These are phyloP conservation scores for Hanseniaspora jakobsenii DNA, from an alignment of 805 yeast genomes.

Conservation along the genomic window DNA sequence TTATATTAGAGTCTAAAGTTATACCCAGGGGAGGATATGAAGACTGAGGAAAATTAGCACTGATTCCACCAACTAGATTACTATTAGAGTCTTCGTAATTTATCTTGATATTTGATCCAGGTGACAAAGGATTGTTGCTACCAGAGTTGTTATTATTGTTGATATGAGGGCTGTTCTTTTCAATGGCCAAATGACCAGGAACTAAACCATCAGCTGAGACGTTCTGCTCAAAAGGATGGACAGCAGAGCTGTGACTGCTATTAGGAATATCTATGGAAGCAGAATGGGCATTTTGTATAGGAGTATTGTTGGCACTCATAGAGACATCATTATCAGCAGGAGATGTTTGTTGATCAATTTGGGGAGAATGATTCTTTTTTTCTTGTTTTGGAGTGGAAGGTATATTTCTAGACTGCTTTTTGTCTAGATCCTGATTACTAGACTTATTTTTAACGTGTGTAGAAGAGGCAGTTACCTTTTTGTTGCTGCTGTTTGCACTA, in stretches of 20 bases:
- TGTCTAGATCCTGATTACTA: neutral
- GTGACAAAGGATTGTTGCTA: too few relatives aligned
- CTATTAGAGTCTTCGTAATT: too few relatives aligned
- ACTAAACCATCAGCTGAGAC: neutral
- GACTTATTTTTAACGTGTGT: too few relatives aligned
- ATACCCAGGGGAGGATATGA: constrained; percentile 13
- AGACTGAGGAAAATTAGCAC: constrained; percentile 17
- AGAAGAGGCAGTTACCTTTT: neutral
- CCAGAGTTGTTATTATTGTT: too few relatives aligned
- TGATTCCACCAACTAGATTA: neutral
- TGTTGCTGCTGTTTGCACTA: constrained; percentile 1
- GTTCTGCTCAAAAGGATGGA: constrained; percentile 18
- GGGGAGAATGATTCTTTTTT: neutral
- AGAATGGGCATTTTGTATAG: constrained; percentile 17
- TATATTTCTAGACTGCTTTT: neutral
- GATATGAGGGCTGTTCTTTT: too few relatives aligned
- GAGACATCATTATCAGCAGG: constrained; percentile 16
- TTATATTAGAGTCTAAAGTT: constrained; percentile 9
- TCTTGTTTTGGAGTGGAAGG: neutral
- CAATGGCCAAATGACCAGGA: neutral
- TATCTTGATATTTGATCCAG: too few relatives aligned
- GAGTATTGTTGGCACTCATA: constrained; percentile 17
- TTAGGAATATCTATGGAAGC: constrained; percentile 28
- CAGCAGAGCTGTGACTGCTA: constrained; percentile 31
- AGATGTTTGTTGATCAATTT: constrained; percentile 15